Conservation (phyloP, 2,329 filamentous ascomycete genomes). For the Fusarium sp. region DNA sequence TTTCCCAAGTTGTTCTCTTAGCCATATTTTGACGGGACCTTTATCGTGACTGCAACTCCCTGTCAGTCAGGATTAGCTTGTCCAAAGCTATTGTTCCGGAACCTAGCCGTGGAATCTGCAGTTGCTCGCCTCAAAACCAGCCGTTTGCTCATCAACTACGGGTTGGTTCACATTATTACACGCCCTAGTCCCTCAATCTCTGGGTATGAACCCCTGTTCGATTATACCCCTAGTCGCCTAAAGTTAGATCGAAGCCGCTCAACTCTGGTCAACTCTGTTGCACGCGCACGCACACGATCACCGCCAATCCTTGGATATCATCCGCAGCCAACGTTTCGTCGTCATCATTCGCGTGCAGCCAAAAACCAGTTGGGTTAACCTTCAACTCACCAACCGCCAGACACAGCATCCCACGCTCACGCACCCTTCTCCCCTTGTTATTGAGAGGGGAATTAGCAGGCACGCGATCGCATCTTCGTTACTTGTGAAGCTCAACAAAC, state of each 20-base stretch:
- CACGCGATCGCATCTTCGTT: constrained; percentile 48
- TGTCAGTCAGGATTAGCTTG: constrained; percentile 11
- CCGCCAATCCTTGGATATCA: constrained; percentile 30
- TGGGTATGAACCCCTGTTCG: constrained; percentile 36
- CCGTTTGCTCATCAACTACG: constrained; percentile 25
- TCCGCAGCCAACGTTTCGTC: constrained; percentile 26
- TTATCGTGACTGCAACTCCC: background rate
- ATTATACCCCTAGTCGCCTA: constrained; percentile 33
- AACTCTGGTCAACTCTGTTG: constrained; percentile 35
- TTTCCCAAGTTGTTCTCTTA: constrained; percentile 7
- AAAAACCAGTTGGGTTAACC: constrained; percentile 23
- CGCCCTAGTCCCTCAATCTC: constrained; percentile 20
- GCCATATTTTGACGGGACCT: background rate
- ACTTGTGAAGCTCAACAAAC: constrained; percentile 30
- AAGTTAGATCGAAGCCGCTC: constrained; percentile 42
- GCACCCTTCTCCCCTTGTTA: constrained; percentile 19
- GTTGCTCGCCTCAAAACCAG: constrained; percentile 15
- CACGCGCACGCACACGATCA: constrained; percentile 43
- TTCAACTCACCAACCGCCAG: constrained; percentile 24
- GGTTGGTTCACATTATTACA: constrained; percentile 15
- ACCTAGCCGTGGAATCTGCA: constrained; percentile 18
- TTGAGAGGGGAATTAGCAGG: constrained; percentile 35
- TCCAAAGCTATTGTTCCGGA: constrained; percentile 6
- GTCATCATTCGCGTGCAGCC: constrained; percentile 34
- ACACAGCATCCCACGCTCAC: constrained; percentile 44